Percentiles rank a stretch among this genome's conserved stretches.
Conservation (phyloP, 768 basidiomycete species). For the Hemileccinum impolitum region DNA sequence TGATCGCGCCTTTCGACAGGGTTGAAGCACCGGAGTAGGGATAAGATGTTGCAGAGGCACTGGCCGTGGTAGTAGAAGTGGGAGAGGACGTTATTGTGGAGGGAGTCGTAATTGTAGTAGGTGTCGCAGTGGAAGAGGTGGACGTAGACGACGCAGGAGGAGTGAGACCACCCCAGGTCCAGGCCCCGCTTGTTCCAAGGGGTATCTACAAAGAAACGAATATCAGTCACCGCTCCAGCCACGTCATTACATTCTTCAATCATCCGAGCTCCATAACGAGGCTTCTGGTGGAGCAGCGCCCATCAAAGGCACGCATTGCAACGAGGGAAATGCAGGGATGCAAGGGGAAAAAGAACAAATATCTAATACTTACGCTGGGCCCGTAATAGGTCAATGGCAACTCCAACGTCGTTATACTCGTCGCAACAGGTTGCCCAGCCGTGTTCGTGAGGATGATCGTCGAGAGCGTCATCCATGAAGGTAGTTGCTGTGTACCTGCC, state of each 20-base stretch:
- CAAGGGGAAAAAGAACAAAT: neutral
- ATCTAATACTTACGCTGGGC: slow-evolving; percentile 60
- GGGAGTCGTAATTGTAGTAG: slow-evolving; percentile 23
- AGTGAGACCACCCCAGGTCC: slow-evolving; percentile 74
- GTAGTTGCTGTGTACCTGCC: slow-evolving; percentile 57
- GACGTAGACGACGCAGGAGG: slow-evolving; percentile 48
- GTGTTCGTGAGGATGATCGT: slow-evolving; percentile 51
- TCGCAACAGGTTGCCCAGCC: slow-evolving; percentile 51
- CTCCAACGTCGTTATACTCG: slow-evolving; percentile 56
- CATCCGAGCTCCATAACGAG: neutral
- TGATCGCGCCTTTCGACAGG: slow-evolving; percentile 28
- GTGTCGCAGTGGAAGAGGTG: slow-evolving; percentile 23
- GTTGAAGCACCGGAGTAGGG: slow-evolving; percentile 28
- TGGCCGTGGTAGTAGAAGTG: slow-evolving; percentile 20
- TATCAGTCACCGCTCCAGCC: slow-evolving; percentile 12
- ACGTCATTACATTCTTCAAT: slow-evolving; percentile 8
- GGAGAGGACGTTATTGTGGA: slow-evolving; percentile 30
- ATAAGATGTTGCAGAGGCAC: slow-evolving; percentile 26
- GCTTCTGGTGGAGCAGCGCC: neutral
- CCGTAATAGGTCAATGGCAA: slow-evolving; percentile 81
- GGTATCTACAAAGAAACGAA: slow-evolving; percentile 55
- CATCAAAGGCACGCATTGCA: neutral
- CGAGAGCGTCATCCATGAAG: slow-evolving; percentile 67
- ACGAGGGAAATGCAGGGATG: neutral
- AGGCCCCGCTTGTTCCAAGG: slow-evolving; percentile 55